phyloP scores from a whole-genome alignment of 75 land plant genomes.

The Cunninghamia lanceolata region DNA sequence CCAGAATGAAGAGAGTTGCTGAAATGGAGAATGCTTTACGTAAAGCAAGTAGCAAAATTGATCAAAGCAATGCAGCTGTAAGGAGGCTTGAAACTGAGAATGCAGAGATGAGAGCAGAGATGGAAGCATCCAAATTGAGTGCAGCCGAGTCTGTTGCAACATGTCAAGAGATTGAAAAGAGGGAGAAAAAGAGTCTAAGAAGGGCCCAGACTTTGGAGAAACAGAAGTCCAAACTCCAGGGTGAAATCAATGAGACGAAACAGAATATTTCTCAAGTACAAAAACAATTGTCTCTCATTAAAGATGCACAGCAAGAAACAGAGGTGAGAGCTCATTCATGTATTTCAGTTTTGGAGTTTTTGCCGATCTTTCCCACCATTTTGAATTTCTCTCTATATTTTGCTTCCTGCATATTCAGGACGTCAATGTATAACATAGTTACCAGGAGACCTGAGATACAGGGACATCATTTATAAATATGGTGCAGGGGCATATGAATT shows the following conservation, averaged over 20 bases:
- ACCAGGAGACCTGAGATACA: too few relatives aligned
- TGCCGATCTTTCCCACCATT: not conserved
- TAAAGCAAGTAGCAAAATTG: constrained; percentile 78
- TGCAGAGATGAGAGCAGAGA: constrained; percentile 89
- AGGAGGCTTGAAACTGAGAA: constrained; percentile 71
- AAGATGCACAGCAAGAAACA: constrained; percentile 43
- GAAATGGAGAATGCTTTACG: constrained; percentile 79
- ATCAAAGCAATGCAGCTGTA: constrained; percentile 68
- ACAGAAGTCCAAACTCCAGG: constrained; percentile 67
- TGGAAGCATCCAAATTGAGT: constrained; percentile 84
- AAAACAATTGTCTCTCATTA: constrained; percentile 32
- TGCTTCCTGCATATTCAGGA: not conserved
- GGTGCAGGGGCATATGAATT: too few relatives aligned
- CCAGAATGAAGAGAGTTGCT: constrained; percentile 65
- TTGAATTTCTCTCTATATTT: not conserved
- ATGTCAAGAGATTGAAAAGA: constrained; percentile 65
- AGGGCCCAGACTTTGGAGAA: constrained; percentile 73
- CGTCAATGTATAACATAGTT: too few relatives aligned
- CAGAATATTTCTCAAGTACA: constrained; percentile 43
- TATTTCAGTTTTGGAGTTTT: not conserved
- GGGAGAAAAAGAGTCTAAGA: constrained; percentile 74
- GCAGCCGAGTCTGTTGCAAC: constrained; percentile 73
- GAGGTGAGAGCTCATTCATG: constrained; percentile 39
- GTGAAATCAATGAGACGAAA: constrained; percentile 58
- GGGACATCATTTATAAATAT: too few relatives aligned